Evolutionary conservation across 805 yeast species (phyloP).

Genomic region (Candida cerambycidarum): DNA sequence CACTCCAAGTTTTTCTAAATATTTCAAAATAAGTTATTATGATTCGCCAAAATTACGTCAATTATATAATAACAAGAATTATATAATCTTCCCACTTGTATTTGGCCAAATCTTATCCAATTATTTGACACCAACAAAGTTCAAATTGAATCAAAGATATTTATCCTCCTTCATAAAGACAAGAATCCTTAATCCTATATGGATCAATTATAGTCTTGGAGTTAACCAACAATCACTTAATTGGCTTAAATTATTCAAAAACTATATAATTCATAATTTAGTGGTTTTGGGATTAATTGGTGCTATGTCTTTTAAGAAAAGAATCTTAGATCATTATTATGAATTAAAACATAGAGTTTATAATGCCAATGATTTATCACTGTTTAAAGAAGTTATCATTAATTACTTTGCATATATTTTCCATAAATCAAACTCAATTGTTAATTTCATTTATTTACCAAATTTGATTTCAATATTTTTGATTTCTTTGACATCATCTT

Average conservation of each 20-base stretch:
- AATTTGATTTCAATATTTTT: slow-evolving; percentile 35
- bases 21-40: slow-evolving; percentile 26
- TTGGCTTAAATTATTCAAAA: slow-evolving; percentile 28
- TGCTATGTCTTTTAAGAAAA: slow-evolving; percentile 19
- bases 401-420: slow-evolving; percentile 21
- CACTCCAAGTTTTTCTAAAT: slow-evolving; percentile 26
- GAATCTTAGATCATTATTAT: slow-evolving; percentile 24
- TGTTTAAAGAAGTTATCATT: slow-evolving; percentile 12
- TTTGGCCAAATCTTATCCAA: slow-evolving; percentile 41
- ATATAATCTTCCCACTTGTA: slow-evolving; percentile 32
- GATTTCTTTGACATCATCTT: slow-evolving; percentile 34
- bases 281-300: slow-evolving; percentile 20
- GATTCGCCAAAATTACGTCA: slow-evolving; percentile 18
- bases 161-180: slow-evolving; percentile 31
- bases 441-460: slow-evolving; percentile 37
- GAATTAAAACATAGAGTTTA: slow-evolving; percentile 19
- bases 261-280: slow-evolving; percentile 28
- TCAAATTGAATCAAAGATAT: slow-evolving; percentile 35
- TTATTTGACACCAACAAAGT: slow-evolving; percentile 40
- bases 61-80: slow-evolving; percentile 32
- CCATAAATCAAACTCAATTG: slow-evolving; percentile 29
- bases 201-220: slow-evolving; percentile 39
- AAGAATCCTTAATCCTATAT: slow-evolving; percentile 38
- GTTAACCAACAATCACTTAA: slow-evolving; percentile 22
- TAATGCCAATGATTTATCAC: slow-evolving; percentile 12